Percentiles rank a stretch among this genome's conserved stretches.
phyloP scores from a whole-genome alignment of 257 asterid species.

The Dorcoceras hygrometricum region DNA sequence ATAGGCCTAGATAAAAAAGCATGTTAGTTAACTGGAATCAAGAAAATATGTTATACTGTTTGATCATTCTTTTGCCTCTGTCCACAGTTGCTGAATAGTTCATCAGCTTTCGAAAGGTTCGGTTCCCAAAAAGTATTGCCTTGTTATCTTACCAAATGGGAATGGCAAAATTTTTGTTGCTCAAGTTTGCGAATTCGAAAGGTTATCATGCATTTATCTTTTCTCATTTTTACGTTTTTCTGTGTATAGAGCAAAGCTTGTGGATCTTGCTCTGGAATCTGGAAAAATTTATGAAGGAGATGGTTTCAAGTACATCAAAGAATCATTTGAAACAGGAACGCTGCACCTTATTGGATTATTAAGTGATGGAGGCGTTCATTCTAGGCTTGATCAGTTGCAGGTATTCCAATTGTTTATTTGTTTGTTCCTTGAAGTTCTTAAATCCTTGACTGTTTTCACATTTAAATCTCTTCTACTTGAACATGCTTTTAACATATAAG shows the following conservation, averaged over 20 bases:
- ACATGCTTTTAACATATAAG: background rate
- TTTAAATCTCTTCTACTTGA: background rate
- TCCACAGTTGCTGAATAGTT: background rate
- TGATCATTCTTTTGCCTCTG: background rate
- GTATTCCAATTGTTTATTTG: slow-evolving; percentile 34
- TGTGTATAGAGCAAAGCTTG: slow-evolving; percentile 75
- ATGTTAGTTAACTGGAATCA: background rate
- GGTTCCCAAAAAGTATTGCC: background rate
- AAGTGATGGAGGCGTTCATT: slow-evolving; percentile 97
- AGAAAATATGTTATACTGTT: too few species aligned
- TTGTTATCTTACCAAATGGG: background rate
- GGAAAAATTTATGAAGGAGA: slow-evolving; percentile 81
- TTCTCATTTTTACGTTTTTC: slow-evolving; percentile 1
- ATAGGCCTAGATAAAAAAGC: background rate
- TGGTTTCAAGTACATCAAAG: slow-evolving; percentile 69
- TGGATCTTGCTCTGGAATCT: slow-evolving; percentile 81
- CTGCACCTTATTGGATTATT: slow-evolving; percentile 82
- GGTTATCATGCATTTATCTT: background rate
- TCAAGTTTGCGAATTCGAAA: background rate
- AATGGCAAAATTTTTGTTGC: background rate
- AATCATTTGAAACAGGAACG: slow-evolving; percentile 68
- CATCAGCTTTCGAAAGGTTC: background rate
- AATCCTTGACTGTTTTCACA: background rate
- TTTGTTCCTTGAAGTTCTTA: background rate
- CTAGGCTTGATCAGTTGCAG: slow-evolving; percentile 81